Conservation (phyloP, 1,139 yeast genomes). For the Hansenula anomala region DNA sequence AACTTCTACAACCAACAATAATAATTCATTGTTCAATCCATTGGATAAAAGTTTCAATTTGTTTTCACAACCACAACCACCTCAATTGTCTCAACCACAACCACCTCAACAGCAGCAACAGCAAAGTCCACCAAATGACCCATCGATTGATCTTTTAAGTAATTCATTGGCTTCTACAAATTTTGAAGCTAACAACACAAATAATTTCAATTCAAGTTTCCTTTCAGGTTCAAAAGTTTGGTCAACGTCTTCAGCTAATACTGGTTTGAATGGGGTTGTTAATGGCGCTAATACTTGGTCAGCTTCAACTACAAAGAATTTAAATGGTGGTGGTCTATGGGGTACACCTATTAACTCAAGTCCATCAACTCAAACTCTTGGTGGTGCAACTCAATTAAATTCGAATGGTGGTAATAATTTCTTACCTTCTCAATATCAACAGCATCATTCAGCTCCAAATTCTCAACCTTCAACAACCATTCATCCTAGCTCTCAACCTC, state of each 20-base stretch:
- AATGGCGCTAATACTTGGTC: neutral
- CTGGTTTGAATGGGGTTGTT: neutral
- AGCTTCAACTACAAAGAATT: neutral
- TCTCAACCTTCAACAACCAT: neutral
- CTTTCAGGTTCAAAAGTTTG: slow-evolving; percentile 8
- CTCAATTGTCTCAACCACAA: neutral
- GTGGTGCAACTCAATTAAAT: neutral
- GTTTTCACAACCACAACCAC: neutral
- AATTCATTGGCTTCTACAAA: slow-evolving; percentile 2
- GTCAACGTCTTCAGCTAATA: slow-evolving; percentile 6
- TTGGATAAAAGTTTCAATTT: neutral
- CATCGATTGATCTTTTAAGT: slow-evolving; percentile 5
- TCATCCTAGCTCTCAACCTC: neutral
- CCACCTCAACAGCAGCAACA: neutral
- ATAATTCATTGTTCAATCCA: neutral
- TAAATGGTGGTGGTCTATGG: neutral
- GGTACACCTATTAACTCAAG: neutral
- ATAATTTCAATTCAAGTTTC: neutral
- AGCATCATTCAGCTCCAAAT: neutral
- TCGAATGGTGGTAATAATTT: no score
- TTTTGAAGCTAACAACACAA: neutral
- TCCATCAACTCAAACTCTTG: neutral
- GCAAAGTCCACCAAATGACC: slow-evolving; percentile 1
- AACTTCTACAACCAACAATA: neutral
- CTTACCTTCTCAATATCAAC: neutral